Evolutionary conservation across 2,329 filamentous ascomycete genomes (phyloP).

Genomic region (Myotisia sp.): DNA sequence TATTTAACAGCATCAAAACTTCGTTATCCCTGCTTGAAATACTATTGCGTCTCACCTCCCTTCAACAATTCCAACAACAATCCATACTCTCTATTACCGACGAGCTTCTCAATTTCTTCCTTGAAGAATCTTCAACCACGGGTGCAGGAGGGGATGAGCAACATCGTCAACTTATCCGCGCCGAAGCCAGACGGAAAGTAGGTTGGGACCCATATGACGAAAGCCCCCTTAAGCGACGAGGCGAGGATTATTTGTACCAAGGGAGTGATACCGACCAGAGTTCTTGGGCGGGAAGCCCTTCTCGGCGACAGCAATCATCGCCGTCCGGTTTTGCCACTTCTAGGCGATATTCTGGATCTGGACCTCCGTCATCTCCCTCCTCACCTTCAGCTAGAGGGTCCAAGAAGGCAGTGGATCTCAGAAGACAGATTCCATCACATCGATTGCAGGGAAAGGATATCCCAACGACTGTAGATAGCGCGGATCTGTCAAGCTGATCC

Average conservation of each 20-base stretch:
- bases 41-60: conserved; percentile 66
- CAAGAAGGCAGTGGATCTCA: background rate
- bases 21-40: conserved; percentile 76
- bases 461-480: no score
- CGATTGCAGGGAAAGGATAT: no score
- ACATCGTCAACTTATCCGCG: conserved; percentile 44
- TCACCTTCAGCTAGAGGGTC: background rate
- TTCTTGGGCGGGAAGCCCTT: conserved; percentile 4
- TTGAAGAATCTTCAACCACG: conserved; percentile 53
- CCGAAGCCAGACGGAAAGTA: conserved; percentile 47
- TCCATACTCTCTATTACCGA: conserved; percentile 83
- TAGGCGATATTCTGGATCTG: background rate
- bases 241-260: conserved; percentile 50
- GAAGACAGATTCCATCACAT: background rate
- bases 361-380: background rate
- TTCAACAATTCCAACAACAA: conserved; percentile 83
- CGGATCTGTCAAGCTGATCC: no score
- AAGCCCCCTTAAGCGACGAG: conserved; percentile 50
- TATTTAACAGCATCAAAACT: conserved; percentile 43
- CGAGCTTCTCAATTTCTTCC: conserved; percentile 76
- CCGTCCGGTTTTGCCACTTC: background rate
- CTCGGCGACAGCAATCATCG: background rate
- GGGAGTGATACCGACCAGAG: conserved; percentile 14
- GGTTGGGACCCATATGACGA: conserved; percentile 62
- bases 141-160: conserved; percentile 50